Base-by-base conservation (phyloP, 768 basidiomycete genomes). In the Paxillus involutus region DNA sequence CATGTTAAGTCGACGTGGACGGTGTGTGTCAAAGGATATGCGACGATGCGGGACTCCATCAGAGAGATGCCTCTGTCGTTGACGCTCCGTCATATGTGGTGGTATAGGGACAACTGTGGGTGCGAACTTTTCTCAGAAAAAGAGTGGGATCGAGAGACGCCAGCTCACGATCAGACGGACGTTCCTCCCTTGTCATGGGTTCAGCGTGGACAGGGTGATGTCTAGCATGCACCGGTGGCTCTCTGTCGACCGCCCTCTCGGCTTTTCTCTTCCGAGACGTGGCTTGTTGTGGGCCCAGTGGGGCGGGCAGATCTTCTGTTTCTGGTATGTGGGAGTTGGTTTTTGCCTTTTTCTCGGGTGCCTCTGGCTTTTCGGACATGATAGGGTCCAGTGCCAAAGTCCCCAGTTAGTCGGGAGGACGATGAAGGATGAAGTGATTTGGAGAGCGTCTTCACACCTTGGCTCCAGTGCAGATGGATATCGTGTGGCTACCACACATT, bases 361-460 rank as follows among this genome's bases (percentile, higher is more conserved):
- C 46, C 30, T 59, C 57, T 52, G 19, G 56, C 55, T 69, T 71
- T 17, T 69, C 60, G 51, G 60, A 66, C 67, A 71, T 69, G 59
- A 42, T 29, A 50, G 43, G 26, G 55, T 40, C 57, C 47, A 50
- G 53, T 49, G 49, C 24, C 21, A 41, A 45, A 36, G 47, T 42
- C 42, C 49, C 47, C 43, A 19, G 49, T 63, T 56, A n/a, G 50
- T 59, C 53, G 59, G 37, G 47, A 49, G 59, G 62, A 56, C 47
- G 41, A 48, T 55, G 44, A 35, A 53, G 45, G 43, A 29, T 48
- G 55, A 59, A 60, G 59, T 56, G 70, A 59, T 72, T 66, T 64
- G 58, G 66, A 47, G 68, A 51, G 51, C 50, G 64, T 51, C 50
- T 52, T 54, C 46, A 55, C 53, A 62, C 52, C 58, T 59, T 53